Conservation (phyloP, 73 alveolate species). For the Tetrahymena malaccensis region DNA sequence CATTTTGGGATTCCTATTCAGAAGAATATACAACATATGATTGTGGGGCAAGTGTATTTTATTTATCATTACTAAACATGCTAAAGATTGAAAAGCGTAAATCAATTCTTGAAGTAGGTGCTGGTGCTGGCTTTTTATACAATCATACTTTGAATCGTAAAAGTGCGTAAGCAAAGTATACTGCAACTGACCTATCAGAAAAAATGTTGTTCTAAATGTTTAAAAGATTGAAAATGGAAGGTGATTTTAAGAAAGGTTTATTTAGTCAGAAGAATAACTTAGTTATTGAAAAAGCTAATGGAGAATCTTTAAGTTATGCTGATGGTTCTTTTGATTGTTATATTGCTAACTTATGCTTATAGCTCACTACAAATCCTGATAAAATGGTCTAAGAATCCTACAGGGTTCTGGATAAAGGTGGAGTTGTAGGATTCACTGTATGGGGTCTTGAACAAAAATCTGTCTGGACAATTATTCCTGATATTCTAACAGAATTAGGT, state of each 20-base stretch:
- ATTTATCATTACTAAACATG: neutral
- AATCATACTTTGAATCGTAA: neutral
- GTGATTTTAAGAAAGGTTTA: neutral
- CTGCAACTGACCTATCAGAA: neutral
- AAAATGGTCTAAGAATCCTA: constrained; percentile 49
- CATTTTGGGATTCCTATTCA: neutral
- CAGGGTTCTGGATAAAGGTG: constrained; percentile 42
- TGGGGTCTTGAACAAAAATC: constrained; percentile 53
- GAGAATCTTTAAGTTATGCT: constrained; percentile 48
- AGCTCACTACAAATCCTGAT: constrained; percentile 42
- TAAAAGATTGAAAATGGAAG: neutral
- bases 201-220: neutral
- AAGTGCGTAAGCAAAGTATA: neutral
- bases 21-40: neutral
- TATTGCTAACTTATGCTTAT: constrained; percentile 54
- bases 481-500: neutral
- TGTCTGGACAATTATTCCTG: neutral
- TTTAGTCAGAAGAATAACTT: neutral
- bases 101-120: neutral
- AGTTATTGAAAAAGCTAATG: neutral
- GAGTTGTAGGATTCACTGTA: constrained; percentile 46
- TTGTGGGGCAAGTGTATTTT: neutral
- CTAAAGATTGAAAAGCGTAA: neutral
- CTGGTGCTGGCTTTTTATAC: neutral
- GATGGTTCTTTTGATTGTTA: constrained; percentile 48